Evolutionary conservation across 2,329 filamentous ascomycete genomes (phyloP).

Genomic region (Aureobasidium zeae): DNA sequence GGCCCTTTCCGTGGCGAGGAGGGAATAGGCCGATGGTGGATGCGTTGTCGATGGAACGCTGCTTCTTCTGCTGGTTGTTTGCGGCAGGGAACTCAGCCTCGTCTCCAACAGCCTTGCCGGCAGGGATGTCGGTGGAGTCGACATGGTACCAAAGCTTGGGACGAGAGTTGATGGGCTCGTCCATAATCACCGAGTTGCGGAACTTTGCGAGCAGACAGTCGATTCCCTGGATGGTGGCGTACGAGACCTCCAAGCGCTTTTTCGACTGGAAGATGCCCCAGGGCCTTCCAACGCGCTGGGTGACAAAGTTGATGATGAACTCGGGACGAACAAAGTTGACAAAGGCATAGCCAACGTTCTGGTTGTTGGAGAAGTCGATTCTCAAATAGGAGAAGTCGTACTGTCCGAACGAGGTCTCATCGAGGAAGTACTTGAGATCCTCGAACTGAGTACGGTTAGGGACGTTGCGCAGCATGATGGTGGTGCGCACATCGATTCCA

Average conservation of each 20-base stretch:
- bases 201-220: constrained; percentile 92
- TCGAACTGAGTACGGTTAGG: constrained; percentile 72
- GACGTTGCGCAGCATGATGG: constrained; percentile 84
- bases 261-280: constrained; percentile 76
- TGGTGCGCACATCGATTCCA: constrained; percentile 43
- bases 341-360: constrained; percentile 89
- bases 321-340: constrained; percentile 82
- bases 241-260: constrained; percentile 84
- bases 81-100: constrained; percentile 69
- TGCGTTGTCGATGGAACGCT: constrained; percentile 77
- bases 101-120: constrained; percentile 43
- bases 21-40: constrained; percentile 81
- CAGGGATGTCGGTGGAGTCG: constrained; percentile 33
- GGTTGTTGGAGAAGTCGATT: constrained; percentile 49
- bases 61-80: constrained; percentile 80
- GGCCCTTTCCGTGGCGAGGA: constrained; percentile 54
- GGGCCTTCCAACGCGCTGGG: constrained; percentile 17
- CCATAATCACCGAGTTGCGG: constrained; percentile 91
- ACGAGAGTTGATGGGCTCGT: constrained; percentile 69
- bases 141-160: constrained; percentile 65
- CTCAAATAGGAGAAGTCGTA: constrained; percentile 95
- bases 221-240: constrained; percentile 92
- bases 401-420: constrained; percentile 66
- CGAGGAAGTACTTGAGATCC: constrained; percentile 63
- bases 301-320: constrained; percentile 53